Base-by-base conservation (phyloP, 768 basidiomycete genomes). In the Lactarius vividus region DNA sequence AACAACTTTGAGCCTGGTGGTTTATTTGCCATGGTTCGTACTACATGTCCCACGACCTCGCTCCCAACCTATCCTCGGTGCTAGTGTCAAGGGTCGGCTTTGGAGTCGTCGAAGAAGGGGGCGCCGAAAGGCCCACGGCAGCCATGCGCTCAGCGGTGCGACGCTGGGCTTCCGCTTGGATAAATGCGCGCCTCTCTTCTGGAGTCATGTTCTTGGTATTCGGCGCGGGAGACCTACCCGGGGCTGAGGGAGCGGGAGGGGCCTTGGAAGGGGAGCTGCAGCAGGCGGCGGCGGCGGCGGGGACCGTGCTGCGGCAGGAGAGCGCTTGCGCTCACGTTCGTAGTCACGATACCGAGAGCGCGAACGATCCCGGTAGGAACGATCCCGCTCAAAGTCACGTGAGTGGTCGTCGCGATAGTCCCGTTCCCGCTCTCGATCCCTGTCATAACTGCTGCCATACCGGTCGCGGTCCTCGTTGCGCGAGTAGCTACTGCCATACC, bases 61-160 rank as follows among this genome's bases (percentile, higher is more conserved):
- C 33, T 33, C 33, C 33, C 33, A 33, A 33, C 33, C 5, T 31
- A 31, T 31, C 91, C 73, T 94, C 91, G 3, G 97, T 93, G 60
- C 81, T 84, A 9, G 84, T 88, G 74, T 97, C 96, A 11, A 95
- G 79, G 15, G 81, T 76, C 9, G 85, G 74, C 33, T 83, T 76
- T 16, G 82, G 70, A 0, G 80, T 77, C 9, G 81, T 71, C 0
- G 78, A 49, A 13, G 80, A 33, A 23, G 68, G 57, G 26, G 55
- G 74, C 1, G 83, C 75, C 16, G 82, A 81, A 20, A 97, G 83
- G 7, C 96, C n/a, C n/a, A n/a, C n/a, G n/a, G n/a, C n/a, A n/a
- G n/a, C n/a, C n/a, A n/a, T n/a, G n/a, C n/a, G n/a, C n/a, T n/a
- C n/a, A n/a, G n/a, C n/a, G n/a, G n/a, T n/a, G n/a, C n/a, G n/a